Conservation (phyloP, 306 rosid genomes). For the Trifolium dubium region DNA sequence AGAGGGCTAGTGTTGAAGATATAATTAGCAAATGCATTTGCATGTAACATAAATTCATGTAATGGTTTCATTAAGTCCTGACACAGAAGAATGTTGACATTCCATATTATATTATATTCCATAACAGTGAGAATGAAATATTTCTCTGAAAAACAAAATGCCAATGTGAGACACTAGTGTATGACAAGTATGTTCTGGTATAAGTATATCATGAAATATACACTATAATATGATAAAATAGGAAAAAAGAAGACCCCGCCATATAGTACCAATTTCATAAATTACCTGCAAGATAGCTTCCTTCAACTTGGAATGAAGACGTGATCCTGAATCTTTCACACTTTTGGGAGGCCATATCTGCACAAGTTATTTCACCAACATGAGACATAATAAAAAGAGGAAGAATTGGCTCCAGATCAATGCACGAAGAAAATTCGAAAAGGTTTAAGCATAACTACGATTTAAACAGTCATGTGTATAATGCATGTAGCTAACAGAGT, state of each 20-base stretch:
- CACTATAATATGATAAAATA: constrained; percentile 33
- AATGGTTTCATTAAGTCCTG: constrained; percentile 8
- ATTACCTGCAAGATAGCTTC: constrained; percentile 92
- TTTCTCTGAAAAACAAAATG: neutral
- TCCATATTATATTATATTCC: constrained; percentile 6
- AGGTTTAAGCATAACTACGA: constrained; percentile 30
- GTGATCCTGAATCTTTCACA: constrained; percentile 93
- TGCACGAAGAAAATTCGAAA: constrained; percentile 25
- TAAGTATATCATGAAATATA: constrained; percentile 26
- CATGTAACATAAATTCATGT: constrained; percentile 30
- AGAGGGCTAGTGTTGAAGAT: constrained; percentile 32
- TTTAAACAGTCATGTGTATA: constrained; percentile 4
- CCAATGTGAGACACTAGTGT: constrained; percentile 29
- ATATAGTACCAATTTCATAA: constrained; percentile 28
- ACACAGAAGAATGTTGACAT: constrained; percentile 17
- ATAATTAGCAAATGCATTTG: neutral
- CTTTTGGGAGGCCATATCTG: constrained; percentile 99
- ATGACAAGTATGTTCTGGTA: constrained; percentile 18
- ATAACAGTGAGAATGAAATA: too few species aligned
- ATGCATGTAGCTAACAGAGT: constrained; percentile 13
- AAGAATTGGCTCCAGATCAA: neutral
- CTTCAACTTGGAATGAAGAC: constrained; percentile 84
- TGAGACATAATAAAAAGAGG: neutral
- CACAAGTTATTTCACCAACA: constrained; percentile 41
- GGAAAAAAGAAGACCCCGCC: neutral